Percentiles rank a stretch among this genome's conserved stretches.
phyloP scores from a whole-genome alignment of 441 rosid species.

The California macrophylla region DNA sequence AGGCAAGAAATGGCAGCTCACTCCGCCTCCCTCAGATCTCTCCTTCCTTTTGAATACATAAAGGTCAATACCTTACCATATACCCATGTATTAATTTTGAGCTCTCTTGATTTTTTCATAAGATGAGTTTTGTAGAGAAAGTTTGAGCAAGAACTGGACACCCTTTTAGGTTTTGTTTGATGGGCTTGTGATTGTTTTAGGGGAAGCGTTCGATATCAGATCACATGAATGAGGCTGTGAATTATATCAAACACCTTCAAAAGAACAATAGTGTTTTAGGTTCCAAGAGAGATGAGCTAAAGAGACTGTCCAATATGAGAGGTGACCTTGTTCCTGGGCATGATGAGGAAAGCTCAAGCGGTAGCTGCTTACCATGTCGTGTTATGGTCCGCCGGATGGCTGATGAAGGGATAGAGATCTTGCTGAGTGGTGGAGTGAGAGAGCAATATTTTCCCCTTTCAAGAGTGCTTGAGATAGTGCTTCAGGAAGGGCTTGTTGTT shows the following conservation, averaged over 20 bases:
- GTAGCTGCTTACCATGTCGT: neutral
- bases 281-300: slow-evolving; percentile 28
- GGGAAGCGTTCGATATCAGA: slow-evolving; percentile 39
- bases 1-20: slow-evolving; percentile 31
- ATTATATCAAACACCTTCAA: slow-evolving; percentile 24
- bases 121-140: too few relatives aligned
- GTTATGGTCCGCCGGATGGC: slow-evolving; percentile 18
- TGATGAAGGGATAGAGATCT: slow-evolving; percentile 27
- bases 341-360: neutral
- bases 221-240: slow-evolving; percentile 30
- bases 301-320: neutral
- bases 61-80: slow-evolving; percentile 23
- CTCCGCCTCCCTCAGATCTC: slow-evolving; percentile 31
- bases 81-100: neutral
- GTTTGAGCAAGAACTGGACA: too few relatives aligned
- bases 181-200: slow-evolving; percentile 12
- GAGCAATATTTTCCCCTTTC: slow-evolving; percentile 22
- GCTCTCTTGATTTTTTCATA: too few relatives aligned
- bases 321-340: too few relatives aligned
- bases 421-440: slow-evolving; percentile 14
- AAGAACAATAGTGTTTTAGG: slow-evolving; percentile 22
- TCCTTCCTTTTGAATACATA: slow-evolving; percentile 31
- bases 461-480: slow-evolving; percentile 20
- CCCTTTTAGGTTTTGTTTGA: too few relatives aligned
- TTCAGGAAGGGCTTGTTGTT: slow-evolving; percentile 33